Percentiles rank a stretch among this genome's conserved stretches.
phyloP scores from a whole-genome alignment of 306 rosid species.

The Clitoria ternatea region DNA sequence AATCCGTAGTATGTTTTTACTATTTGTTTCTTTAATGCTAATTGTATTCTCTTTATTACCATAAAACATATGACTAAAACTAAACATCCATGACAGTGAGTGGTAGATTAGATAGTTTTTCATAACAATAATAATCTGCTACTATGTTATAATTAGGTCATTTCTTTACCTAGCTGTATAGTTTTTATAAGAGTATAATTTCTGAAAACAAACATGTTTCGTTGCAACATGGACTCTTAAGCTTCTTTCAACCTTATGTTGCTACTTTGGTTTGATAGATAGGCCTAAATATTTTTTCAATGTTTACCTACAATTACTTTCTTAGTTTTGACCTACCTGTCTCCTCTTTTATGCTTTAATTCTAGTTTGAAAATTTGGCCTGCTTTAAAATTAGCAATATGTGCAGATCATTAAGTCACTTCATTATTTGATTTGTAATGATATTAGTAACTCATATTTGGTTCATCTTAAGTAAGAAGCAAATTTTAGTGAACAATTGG shows the following conservation, averaged over 20 bases:
- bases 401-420: not conserved
- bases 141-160: not conserved
- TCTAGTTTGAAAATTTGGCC: not conserved
- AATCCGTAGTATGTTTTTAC: not conserved
- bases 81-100: not conserved
- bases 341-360: not conserved
- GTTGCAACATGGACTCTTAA: not conserved
- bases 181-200: not conserved
- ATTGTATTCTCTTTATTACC: not conserved
- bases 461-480: not conserved
- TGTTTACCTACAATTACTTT: not conserved
- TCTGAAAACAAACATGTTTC: not conserved
- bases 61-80: not conserved
- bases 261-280: not conserved
- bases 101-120: not conserved
- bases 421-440: not conserved
- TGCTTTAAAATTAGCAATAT: not conserved
- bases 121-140: not conserved
- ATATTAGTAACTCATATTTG: not conserved
- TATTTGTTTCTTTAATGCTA: not conserved
- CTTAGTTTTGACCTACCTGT: not conserved
- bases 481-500: not conserved
- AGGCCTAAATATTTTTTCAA: no score
- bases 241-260: not conserved
- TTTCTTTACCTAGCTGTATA: not conserved